phyloP scores from a whole-genome alignment of 257 asterid genomes.

The Jaltomata sinuosa region DNA sequence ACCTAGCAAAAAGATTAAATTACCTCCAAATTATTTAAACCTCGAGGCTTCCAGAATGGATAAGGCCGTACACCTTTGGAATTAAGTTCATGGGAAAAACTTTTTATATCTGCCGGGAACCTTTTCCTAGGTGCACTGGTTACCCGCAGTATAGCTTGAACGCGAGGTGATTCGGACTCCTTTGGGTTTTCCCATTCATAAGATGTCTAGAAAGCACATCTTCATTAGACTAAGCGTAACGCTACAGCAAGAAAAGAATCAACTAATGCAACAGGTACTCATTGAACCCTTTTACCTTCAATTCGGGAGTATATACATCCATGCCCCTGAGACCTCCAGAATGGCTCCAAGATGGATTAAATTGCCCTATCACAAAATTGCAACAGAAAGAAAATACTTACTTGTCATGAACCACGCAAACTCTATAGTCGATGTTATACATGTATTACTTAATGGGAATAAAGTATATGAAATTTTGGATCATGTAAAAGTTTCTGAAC shows the following conservation, averaged over 20 bases:
- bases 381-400: neutral
- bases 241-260: neutral
- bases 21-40: conserved; percentile 95
- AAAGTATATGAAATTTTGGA: neutral
- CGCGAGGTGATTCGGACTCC: conserved; percentile 97
- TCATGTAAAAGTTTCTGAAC: neutral
- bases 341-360: conserved; percentile 28
- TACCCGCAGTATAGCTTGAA: conserved; percentile 95
- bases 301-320: conserved; percentile 27
- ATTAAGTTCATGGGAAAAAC: conserved; percentile 95
- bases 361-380: conserved; percentile 12
- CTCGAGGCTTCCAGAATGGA: conserved; percentile 95
- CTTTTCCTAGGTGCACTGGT: conserved; percentile 99
- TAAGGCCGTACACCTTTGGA: conserved; percentile 98
- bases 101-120: conserved; percentile 89
- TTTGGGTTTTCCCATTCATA: conserved; percentile 92
- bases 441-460: neutral
- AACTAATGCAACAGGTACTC: neutral
- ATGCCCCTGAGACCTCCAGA: conserved; percentile 27
- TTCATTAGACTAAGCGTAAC: neutral
- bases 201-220: conserved; percentile 41
- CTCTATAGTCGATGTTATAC: neutral
- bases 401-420: neutral
- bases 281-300: conserved; percentile 23
- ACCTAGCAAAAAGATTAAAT: neutral